Percentiles rank a stretch among this genome's conserved stretches.
phyloP scores from a whole-genome alignment of 2,329 filamentous ascomycete species.

The Coleophoma crateriformis region DNA sequence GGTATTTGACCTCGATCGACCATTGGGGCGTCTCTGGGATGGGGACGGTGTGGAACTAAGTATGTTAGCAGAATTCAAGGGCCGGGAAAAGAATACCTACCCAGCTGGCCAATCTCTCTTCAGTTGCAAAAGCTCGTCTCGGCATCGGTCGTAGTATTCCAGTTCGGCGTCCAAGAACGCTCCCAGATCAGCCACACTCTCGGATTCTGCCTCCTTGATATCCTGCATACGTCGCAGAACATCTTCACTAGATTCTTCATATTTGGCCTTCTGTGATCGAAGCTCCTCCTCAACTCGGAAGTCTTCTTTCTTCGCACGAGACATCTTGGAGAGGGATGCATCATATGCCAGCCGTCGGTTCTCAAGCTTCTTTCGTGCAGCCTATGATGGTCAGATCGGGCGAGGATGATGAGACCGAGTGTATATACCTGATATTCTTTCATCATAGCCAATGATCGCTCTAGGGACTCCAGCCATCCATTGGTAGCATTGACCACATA shows the following conservation, averaged over 20 bases:
- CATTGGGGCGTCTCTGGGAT: constrained; percentile 13
- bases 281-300: constrained; percentile 91
- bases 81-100: constrained; percentile 31
- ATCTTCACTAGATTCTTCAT: constrained; percentile 91
- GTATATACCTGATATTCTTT: constrained; percentile 85
- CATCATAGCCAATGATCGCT: constrained; percentile 87
- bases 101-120: constrained; percentile 64
- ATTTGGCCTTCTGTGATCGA: constrained; percentile 86
- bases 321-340: constrained; percentile 81
- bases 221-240: constrained; percentile 91
- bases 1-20: constrained; percentile 42
- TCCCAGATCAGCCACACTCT: constrained; percentile 74
- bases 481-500: constrained; percentile 74
- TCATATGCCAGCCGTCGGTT: constrained; percentile 85
- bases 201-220: constrained; percentile 85
- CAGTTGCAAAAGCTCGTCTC: constrained; percentile 70
- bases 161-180: constrained; percentile 84
- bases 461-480: constrained; percentile 87
- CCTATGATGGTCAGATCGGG: constrained; percentile 34
- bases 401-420: constrained; percentile 2
- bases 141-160: constrained; percentile 84
- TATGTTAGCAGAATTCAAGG: constrained; percentile 5
- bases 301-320: constrained; percentile 91
- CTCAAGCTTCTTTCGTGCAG: constrained; percentile 90
- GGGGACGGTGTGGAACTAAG: constrained; percentile 20